Evolutionary conservation across 108 stramenopile species (phyloP).

Genomic region (Pelagomonas calceolata): DNA sequence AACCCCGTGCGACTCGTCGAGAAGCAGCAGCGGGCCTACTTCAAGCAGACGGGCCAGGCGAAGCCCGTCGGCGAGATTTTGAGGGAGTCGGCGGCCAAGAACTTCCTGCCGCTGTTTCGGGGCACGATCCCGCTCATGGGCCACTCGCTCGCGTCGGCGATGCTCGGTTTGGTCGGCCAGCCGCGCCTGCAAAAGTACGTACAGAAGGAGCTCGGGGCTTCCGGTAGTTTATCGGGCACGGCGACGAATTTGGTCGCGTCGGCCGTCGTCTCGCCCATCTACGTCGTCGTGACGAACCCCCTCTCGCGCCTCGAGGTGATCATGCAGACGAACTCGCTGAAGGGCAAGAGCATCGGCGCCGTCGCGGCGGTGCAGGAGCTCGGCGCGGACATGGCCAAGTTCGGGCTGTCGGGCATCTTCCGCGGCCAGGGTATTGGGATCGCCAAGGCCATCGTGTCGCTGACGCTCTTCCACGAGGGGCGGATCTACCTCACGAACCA

Average conservation of each 20-base stretch:
- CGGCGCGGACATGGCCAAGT: slow-evolving; percentile 54
- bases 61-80: slow-evolving; percentile 76
- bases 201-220: slow-evolving; percentile 60
- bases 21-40: slow-evolving; percentile 82
- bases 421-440: slow-evolving; percentile 85
- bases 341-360: slow-evolving; percentile 67
- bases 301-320: slow-evolving; percentile 76
- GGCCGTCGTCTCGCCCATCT: slow-evolving; percentile 70
- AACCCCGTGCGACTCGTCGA: slow-evolving; percentile 89
- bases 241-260: slow-evolving; percentile 65
- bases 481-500: slow-evolving; percentile 68
- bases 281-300: slow-evolving; percentile 78
- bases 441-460: slow-evolving; percentile 67
- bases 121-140: slow-evolving; percentile 82
- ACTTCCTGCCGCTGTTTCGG: slow-evolving; percentile 73
- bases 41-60: slow-evolving; percentile 64
- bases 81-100: slow-evolving; percentile 59
- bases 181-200: slow-evolving; percentile 79
- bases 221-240: slow-evolving; percentile 42
- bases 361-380: slow-evolving; percentile 67
- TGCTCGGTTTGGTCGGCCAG: slow-evolving; percentile 77
- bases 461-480: slow-evolving; percentile 80
- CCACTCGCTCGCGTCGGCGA: slow-evolving; percentile 71
- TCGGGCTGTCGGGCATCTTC: slow-evolving; percentile 75
- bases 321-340: slow-evolving; percentile 78